Evolutionary conservation across 352 stramenopile genomes (phyloP).

Genomic region (Phytophthora kernoviae): DNA sequence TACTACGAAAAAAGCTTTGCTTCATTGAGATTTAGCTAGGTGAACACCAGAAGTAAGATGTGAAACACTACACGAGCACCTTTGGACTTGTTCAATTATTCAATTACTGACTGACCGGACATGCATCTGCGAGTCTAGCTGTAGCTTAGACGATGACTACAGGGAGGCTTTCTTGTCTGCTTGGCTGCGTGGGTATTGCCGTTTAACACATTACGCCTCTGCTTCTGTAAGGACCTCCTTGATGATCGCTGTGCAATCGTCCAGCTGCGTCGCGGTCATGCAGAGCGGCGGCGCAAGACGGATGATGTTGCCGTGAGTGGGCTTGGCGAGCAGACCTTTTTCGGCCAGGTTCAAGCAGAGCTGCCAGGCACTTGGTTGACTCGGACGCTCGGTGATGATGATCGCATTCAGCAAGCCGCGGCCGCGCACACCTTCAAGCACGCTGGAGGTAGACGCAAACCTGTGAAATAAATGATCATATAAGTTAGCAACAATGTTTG

Average conservation of each 20-base stretch:
- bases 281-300: conserved; percentile 95
- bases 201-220: conserved; percentile 47
- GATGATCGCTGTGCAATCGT: conserved; percentile 91
- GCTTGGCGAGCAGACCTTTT: conserved; percentile 98
- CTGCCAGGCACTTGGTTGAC: conserved; percentile 91
- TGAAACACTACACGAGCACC: too few species aligned
- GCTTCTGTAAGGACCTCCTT: conserved; percentile 72
- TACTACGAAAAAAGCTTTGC: too few species aligned
- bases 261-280: conserved; percentile 94
- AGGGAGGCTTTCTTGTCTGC: background rate
- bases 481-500: conserved; percentile 6
- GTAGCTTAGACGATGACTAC: conserved; percentile 17
- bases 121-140: conserved; percentile 7
- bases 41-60: too few species aligned
- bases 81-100: background rate
- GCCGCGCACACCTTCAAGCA: conserved; percentile 90
- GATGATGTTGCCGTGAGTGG: conserved; percentile 99
- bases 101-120: conserved; percentile 4
- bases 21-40: too few species aligned
- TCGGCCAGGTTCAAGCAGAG: conserved; percentile 96
- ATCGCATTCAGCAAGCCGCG: conserved; percentile 98
- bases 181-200: background rate
- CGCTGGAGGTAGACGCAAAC: conserved; percentile 51
- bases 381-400: conserved; percentile 93
- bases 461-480: conserved; percentile 18